Percentiles rank a stretch among this genome's conserved stretches.
Conservation (phyloP, 2,329 filamentous ascomycete genomes). For the Aspergillus spinulosporus region DNA sequence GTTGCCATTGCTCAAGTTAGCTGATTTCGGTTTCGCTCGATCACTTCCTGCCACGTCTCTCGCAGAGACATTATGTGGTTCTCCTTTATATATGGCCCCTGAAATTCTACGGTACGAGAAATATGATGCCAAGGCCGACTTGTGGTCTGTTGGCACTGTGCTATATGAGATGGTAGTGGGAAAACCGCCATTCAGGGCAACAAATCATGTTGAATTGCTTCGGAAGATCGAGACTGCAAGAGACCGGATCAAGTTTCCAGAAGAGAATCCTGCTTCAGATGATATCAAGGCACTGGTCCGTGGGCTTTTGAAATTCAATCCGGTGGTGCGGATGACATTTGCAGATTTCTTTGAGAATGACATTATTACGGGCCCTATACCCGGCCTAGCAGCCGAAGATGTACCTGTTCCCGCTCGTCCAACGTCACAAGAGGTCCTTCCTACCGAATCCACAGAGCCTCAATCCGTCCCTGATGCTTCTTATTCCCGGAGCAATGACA, state of each 20-base stretch:
- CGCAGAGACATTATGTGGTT: conserved; percentile 94
- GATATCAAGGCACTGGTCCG: conserved; percentile 81
- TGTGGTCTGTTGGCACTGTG: conserved; percentile 97
- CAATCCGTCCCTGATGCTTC: conserved; percentile 21
- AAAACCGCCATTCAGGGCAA: conserved; percentile 84
- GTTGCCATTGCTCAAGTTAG: conserved; percentile 93
- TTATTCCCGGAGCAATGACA: conserved; percentile 26
- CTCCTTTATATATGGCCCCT: conserved; percentile 96
- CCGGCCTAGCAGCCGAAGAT: conserved; percentile 78
- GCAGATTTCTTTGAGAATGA: conserved; percentile 77
- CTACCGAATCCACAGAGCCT: conserved; percentile 19
- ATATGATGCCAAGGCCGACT: conserved; percentile 93
- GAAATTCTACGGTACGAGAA: conserved; percentile 97
- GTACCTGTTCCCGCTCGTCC: conserved; percentile 41
- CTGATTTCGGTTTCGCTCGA: conserved; percentile 97
- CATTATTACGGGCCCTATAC: conserved; percentile 73
- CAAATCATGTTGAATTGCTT: conserved; percentile 91
- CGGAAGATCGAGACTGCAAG: conserved; percentile 87
- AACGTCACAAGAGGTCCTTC: conserved; percentile 22
- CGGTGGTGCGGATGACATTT: conserved; percentile 81
- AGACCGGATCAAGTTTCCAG: conserved; percentile 80
- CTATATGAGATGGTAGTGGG: conserved; percentile 93
- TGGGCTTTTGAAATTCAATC: conserved; percentile 77
- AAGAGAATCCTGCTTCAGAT: conserved; percentile 67
- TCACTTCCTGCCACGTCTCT: conserved; percentile 87